Evolutionary conservation across 164 flowering plant species (phyloP).

Genomic region (Kalanchoe fedtschenkoi): DNA sequence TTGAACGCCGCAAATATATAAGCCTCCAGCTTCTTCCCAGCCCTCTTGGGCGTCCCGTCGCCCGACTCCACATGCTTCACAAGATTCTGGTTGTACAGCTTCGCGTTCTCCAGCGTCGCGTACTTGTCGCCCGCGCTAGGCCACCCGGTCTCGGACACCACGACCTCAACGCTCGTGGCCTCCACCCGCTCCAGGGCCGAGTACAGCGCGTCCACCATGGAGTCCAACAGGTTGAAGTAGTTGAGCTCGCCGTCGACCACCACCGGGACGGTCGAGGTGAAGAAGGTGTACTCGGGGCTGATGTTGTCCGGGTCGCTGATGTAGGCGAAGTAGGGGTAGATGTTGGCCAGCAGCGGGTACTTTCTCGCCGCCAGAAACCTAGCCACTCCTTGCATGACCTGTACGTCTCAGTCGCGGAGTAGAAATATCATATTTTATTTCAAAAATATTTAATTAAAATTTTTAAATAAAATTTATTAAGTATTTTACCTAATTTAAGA

Average conservation of each 20-base stretch:
- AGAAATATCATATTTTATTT: too few species aligned
- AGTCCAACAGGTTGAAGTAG: conserved; percentile 19
- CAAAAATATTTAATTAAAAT: too few species aligned
- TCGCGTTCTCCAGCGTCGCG: conserved; percentile 11
- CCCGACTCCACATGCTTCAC: not conserved
- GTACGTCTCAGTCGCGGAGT: too few species aligned
- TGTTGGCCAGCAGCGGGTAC: conserved; percentile 10
- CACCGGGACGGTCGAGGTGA: not conserved
- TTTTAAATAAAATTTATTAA: too few species aligned
- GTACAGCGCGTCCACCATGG: conserved; percentile 13
- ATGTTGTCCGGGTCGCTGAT: conserved; percentile 1
- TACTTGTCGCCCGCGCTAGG: conserved; percentile 10
- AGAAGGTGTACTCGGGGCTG: conserved; percentile 9
- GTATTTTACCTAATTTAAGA: too few species aligned
- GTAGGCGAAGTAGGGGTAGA: conserved; percentile 18
- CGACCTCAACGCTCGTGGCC: not conserved
- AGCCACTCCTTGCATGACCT: conserved; percentile 6
- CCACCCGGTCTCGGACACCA: conserved; percentile 21
- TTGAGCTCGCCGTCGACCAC: conserved; percentile 6
- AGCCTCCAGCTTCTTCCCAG: conserved; percentile 10
- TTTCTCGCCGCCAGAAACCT: not conserved
- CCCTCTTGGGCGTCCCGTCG: conserved; percentile 18
- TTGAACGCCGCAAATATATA: conserved; percentile 17
- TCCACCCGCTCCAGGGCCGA: conserved; percentile 14
- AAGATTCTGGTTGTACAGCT: conserved; percentile 10